Evolutionary conservation across 208 protist genomes (phyloP).

Genomic region (Zelonia costaricensis): DNA sequence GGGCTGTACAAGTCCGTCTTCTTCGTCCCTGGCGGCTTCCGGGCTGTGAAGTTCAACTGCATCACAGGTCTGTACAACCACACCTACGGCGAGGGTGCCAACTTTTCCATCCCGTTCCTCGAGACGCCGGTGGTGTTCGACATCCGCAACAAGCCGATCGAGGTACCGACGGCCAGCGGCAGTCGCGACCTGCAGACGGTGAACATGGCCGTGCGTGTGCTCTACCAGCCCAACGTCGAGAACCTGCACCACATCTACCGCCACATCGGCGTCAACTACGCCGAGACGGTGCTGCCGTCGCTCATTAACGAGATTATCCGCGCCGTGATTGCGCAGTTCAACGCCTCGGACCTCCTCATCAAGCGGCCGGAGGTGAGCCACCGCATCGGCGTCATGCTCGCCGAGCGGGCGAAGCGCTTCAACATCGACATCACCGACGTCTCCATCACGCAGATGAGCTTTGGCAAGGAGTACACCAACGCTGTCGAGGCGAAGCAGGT

Average conservation of each 20-base stretch:
- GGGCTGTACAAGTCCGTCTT: constrained; percentile 89
- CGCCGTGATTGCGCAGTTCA: constrained; percentile 98
- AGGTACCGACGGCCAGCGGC: constrained; percentile 89
- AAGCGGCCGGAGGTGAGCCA: constrained; percentile 94
- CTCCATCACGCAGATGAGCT: constrained; percentile 97
- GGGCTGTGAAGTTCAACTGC: constrained; percentile 98
- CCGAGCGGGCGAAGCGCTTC: constrained; percentile 96
- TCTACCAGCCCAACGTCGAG: constrained; percentile 94
- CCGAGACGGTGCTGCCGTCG: constrained; percentile 98
- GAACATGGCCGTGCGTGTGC: constrained; percentile 98
- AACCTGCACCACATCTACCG: constrained; percentile 95
- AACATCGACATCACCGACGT: constrained; percentile 98
- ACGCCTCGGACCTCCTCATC: constrained; percentile 98
- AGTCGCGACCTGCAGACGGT: constrained; percentile 98
- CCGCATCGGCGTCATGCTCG: constrained; percentile 93
- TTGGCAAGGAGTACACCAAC: constrained; percentile 95
- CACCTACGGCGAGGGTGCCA: constrained; percentile 95
- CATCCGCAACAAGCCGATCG: constrained; percentile 92
- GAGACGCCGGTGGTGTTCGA: constrained; percentile 98
- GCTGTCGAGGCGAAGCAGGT: constrained; percentile 97
- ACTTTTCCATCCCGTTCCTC: constrained; percentile 96
- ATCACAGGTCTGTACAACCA: constrained; percentile 92
- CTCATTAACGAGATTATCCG: constrained; percentile 99
- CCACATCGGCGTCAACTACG: constrained; percentile 96
- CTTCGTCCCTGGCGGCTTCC: constrained; percentile 97